phyloP scores from a whole-genome alignment of 2,329 filamentous ascomycete genomes.

The Sclerotinia spermophila region DNA sequence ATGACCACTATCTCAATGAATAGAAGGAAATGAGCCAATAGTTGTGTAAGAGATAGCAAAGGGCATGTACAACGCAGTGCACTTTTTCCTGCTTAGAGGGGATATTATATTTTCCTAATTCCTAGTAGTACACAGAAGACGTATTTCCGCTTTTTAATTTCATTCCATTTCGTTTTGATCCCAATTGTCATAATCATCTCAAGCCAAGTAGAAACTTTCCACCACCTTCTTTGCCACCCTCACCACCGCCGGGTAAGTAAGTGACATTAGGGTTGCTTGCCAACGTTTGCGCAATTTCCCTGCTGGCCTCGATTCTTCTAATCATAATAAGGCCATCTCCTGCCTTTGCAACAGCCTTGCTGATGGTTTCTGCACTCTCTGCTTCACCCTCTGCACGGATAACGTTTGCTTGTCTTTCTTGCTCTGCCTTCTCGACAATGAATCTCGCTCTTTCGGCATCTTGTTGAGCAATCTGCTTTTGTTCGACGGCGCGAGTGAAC shows the following conservation, averaged over 20 bases:
- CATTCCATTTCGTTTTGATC: neutral
- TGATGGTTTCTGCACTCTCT: slow-evolving; percentile 93
- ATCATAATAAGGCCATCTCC: slow-evolving; percentile 95
- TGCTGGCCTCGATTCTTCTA: slow-evolving; percentile 92
- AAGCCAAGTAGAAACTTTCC: slow-evolving; percentile 66
- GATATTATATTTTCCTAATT: slow-evolving; percentile 21
- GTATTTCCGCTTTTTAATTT: slow-evolving; percentile 10
- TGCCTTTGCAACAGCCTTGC: slow-evolving; percentile 85
- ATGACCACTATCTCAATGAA: neutral
- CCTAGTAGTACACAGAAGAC: slow-evolving; percentile 18
- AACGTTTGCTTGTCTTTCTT: slow-evolving; percentile 97
- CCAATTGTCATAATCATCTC: slow-evolving; percentile 40
- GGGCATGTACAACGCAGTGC: neutral
- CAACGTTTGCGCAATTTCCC: slow-evolving; percentile 89
- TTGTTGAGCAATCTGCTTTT: slow-evolving; percentile 99
- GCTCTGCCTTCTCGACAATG: slow-evolving; percentile 97
- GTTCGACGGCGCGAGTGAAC: slow-evolving; percentile 97
- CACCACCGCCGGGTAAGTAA: slow-evolving; percentile 78
- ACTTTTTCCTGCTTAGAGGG: slow-evolving; percentile 1
- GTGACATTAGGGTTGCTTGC: slow-evolving; percentile 91
- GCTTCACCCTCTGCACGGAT: slow-evolving; percentile 98
- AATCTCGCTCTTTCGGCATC: slow-evolving; percentile 96
- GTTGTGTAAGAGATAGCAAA: neutral
- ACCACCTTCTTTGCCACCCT: slow-evolving; percentile 49
- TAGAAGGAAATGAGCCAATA: neutral